A percentile compares a stretch with the other conserved stretches of the same genome.
phyloP scores from a whole-genome alignment of 169 alveolate genomes.

The Plasmodium adleri region DNA sequence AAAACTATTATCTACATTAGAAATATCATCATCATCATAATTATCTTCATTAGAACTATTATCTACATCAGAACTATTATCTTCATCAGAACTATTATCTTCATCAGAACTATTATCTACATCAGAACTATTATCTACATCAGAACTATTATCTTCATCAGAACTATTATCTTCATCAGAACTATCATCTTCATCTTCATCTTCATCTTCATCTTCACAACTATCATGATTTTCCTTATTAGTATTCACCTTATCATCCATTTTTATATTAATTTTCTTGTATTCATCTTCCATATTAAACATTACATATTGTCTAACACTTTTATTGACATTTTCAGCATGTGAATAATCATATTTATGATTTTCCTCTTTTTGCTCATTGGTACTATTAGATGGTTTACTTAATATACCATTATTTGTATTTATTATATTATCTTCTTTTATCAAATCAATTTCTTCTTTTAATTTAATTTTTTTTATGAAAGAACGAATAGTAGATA shows the following conservation, averaged over 20 bases:
- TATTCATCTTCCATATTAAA: slow-evolving; percentile 2
- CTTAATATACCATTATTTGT: neutral
- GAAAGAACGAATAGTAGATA: neutral
- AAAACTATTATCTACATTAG: neutral
- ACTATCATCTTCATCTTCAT: slow-evolving; percentile 9
- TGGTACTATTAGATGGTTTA: neutral
- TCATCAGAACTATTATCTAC: neutral
- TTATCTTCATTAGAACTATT: neutral
- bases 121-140: neutral
- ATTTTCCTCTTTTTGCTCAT: neutral
- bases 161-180: neutral
- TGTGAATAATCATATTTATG: neutral
- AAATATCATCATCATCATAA: neutral
- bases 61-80: neutral
- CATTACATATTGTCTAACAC: neutral
- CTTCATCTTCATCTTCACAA: slow-evolving; percentile 29
- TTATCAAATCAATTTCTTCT: neutral
- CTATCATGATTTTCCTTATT: neutral
- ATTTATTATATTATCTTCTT: slow-evolving; percentile 1
- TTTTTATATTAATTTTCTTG: neutral
- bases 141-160: neutral
- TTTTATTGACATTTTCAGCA: neutral
- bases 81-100: neutral
- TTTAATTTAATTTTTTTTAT: neutral
- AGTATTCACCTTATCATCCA: neutral